Percentiles rank a stretch among this genome's conserved stretches.
These are phyloP conservation scores for Vaccinium macrocarpon DNA, from an alignment of 148 eudicot genomes.

Conservation along the genomic window DNA sequence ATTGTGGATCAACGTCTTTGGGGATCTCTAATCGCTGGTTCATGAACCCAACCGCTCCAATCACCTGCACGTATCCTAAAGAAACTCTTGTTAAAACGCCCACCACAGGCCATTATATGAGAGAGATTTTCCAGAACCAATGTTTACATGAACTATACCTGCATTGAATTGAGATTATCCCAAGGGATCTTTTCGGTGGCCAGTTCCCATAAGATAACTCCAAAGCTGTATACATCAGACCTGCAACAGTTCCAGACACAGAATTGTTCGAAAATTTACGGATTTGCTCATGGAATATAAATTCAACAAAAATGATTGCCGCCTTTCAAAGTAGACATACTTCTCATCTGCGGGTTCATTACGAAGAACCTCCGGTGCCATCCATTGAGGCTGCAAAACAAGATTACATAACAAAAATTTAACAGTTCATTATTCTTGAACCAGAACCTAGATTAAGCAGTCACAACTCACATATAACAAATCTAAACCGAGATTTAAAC, in stretches of 20 bases:
- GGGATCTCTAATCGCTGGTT: slow-evolving; percentile 85
- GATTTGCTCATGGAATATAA: background rate
- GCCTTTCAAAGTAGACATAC: slow-evolving; percentile 39
- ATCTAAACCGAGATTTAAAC: background rate
- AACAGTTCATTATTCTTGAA: background rate
- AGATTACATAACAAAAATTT: background rate
- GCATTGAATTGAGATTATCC: slow-evolving; percentile 96
- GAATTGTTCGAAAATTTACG: background rate
- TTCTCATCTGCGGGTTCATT: slow-evolving; percentile 91
- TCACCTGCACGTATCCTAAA: slow-evolving; percentile 50
- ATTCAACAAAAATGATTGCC: background rate
- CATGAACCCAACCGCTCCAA: slow-evolving; percentile 96
- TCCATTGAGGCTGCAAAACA: slow-evolving; percentile 90
- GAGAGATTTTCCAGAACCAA: background rate
- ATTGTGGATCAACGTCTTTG: slow-evolving; percentile 65
- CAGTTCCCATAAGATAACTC: slow-evolving; percentile 93
- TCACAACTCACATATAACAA: background rate
- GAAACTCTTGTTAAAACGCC: background rate
- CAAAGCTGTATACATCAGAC: slow-evolving; percentile 93
- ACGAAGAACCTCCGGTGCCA: slow-evolving; percentile 99
- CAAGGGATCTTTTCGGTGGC: slow-evolving; percentile 91
- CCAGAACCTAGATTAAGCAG: background rate
- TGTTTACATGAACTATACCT: slow-evolving; percentile 40
- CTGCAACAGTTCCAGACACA: slow-evolving; percentile 35
- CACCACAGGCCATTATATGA: background rate